These are phyloP conservation scores for Geranium incanum DNA, from an alignment of 441 rosid genomes.

Conservation along the genomic window DNA sequence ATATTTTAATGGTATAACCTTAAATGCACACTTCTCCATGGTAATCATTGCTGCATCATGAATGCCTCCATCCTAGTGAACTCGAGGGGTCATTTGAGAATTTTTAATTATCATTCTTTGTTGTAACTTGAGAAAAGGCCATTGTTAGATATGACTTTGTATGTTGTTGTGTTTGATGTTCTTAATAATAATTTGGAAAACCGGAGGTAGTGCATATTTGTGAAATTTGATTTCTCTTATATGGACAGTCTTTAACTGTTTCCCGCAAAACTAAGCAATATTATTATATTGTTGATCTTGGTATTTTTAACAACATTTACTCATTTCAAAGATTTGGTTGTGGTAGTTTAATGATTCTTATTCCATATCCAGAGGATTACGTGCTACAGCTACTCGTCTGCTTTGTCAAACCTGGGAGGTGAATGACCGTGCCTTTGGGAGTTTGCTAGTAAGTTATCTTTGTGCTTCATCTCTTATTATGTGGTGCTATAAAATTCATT, in stretches of 20 bases:
- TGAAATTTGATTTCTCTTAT: background rate
- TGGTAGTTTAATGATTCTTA: conserved; percentile 20
- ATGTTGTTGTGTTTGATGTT: background rate
- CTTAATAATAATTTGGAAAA: background rate
- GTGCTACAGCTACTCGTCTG: conserved; percentile 78
- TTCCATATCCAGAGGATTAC: conserved; percentile 54
- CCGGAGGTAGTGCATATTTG: background rate
- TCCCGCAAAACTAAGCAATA: conserved; percentile 10
- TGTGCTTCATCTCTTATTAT: conserved; percentile 5
- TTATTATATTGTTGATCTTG: conserved; percentile 1
- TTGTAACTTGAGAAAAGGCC: background rate
- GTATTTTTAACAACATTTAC: conserved; percentile 13
- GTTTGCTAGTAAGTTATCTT: conserved; percentile 52
- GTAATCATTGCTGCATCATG: background rate
- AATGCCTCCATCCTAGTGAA: conserved; percentile 2
- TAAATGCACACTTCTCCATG: background rate
- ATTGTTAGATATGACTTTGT: conserved; percentile 3
- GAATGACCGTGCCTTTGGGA: conserved; percentile 84
- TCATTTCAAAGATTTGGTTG: conserved; percentile 16
- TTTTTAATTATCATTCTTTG: background rate
- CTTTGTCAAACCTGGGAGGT: conserved; percentile 86
- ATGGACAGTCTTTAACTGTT: conserved; percentile 2
- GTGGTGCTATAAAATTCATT: background rate
- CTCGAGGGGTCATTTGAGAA: background rate
- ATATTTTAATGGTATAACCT: background rate